Evolutionary conservation across 257 asterid species (phyloP), one percentile per base, ranked within the genome.

Genomic region (Gynochthodes officinalis): DNA sequence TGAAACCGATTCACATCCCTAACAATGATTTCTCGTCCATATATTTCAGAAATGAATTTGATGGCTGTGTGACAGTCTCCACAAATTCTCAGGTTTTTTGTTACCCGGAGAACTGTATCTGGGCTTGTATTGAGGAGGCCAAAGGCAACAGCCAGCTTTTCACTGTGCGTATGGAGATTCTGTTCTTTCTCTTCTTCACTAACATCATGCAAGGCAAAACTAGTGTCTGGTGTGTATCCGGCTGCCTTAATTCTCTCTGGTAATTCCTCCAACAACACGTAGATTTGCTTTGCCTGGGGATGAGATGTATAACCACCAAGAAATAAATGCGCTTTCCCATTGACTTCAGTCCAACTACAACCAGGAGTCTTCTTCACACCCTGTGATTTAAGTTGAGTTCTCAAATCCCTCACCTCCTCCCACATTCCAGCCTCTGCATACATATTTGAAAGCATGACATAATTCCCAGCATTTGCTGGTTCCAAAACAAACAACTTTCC

Each of bases 371-470:
- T 92, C 86, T 80, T 89, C 78, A 87, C 90, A 1, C 76, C 65
- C 73, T 75, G 79, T 7, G 87, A 81, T 80, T 82, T 90, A 72
- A 78, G 73, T 37, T 61, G 75, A 16, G 82, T 76, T 79, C 96
- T 84, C 76, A 93, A 69, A 49, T 75, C 64, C 25, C 81, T 79
- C 74, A 82, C 97, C 71, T 89, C 85, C 27, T 89, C 96, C 98
- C 97, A 92, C 97, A 90, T 87, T 23, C 86, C 82, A 14, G 89
- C 95, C 72, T 90, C 95, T 5, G 97, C 96, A 53, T 90, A 90
- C 97, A 93, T 93, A 70, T 93, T 93, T 48, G 97, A 90, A 18
- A 93, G 91, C 54, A 85, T 68, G 1, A 79, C 84, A 30, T 87
- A 90, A 77, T 87, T 93, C 74, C 95, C 96, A 72, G 96, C 85